These are phyloP conservation scores for Claviceps fusiformis DNA, from an alignment of 2,329 filamentous ascomycete species.

Conservation along the genomic window DNA sequence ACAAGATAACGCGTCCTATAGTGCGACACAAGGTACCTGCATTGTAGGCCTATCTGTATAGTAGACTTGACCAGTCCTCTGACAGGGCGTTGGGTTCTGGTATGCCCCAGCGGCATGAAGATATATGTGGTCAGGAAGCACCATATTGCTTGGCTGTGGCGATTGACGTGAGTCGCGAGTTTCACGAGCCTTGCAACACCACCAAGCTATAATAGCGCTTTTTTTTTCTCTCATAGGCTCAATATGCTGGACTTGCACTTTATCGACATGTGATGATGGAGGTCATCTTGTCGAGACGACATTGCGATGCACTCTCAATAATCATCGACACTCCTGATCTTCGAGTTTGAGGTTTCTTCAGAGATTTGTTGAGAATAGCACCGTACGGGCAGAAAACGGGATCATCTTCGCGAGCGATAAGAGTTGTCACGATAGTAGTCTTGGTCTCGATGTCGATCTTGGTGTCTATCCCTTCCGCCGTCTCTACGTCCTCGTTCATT, in stretches of 20 bases:
- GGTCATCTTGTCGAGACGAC: not conserved
- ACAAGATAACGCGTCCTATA: not conserved
- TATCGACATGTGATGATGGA: not conserved
- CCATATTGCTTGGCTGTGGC: not conserved
- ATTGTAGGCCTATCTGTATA: not conserved
- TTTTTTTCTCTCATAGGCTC: too few species aligned
- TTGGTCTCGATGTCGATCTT: slow-evolving; percentile 2
- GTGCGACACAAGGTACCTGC: not conserved
- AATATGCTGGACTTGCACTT: not conserved
- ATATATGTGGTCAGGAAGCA: not conserved
- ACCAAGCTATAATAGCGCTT: not conserved
- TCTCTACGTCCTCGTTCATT: slow-evolving; percentile 5
- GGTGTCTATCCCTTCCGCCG: slow-evolving; percentile 5
- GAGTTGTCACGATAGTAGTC: slow-evolving; percentile 6
- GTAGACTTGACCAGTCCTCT: not conserved
- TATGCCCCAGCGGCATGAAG: not conserved
- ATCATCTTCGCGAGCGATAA: slow-evolving; percentile 8
- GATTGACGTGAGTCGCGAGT: not conserved
- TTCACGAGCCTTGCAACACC: not conserved
- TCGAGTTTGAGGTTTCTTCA: not conserved
- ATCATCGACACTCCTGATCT: not conserved
- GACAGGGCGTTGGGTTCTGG: not conserved
- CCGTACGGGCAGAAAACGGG: not conserved
- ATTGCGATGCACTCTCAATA: not conserved
- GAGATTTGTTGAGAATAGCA: not conserved